Evolutionary conservation across 2,329 filamentous ascomycete species (phyloP).

Genomic region (Didymella arachidicola): DNA sequence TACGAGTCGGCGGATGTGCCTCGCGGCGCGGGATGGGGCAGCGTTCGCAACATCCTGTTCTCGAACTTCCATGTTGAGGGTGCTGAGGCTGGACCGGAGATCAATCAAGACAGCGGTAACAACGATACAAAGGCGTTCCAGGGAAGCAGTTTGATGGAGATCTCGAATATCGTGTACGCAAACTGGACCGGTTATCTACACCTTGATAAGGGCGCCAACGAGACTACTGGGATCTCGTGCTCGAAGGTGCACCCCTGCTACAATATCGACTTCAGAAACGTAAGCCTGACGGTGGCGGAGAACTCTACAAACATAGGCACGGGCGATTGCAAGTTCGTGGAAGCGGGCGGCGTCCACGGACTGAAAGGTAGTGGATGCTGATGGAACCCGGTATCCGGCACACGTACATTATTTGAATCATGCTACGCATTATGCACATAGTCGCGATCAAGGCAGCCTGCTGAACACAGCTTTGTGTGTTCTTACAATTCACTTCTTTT

Average conservation of each 20-base stretch:
- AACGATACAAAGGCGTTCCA: constrained; percentile 5
- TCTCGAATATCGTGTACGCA: constrained; percentile 3
- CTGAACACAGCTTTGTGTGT: background rate
- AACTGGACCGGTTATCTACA: constrained; percentile 13
- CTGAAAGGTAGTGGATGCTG: constrained; percentile 1
- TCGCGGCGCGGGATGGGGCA: constrained; percentile 8
- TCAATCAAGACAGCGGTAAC: constrained; percentile 13
- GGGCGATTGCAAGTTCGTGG: constrained; percentile 1
- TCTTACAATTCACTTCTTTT: too few relatives aligned
- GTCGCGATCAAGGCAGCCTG: background rate
- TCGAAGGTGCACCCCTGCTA: constrained; percentile 7
- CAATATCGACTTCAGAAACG: constrained; percentile 4
- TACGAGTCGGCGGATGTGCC: constrained; percentile 9
- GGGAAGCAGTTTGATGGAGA: constrained; percentile 9
- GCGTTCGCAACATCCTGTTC: constrained; percentile 6
- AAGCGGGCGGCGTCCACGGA: background rate
- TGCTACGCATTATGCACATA: too few relatives aligned
- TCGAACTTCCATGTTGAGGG: constrained; percentile 8
- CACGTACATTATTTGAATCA: too few relatives aligned
- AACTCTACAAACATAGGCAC: constrained; percentile 3
- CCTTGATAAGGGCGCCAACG: background rate
- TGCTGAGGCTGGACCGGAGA: constrained; percentile 12
- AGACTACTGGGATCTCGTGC: constrained; percentile 4
- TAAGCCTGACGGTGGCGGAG: background rate
- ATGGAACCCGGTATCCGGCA: background rate